Evolutionary conservation across 192 early-diverging fungal genomes (phyloP), one percentile per base, ranked within the genome.

Genomic region (Coemansia sp.): DNA sequence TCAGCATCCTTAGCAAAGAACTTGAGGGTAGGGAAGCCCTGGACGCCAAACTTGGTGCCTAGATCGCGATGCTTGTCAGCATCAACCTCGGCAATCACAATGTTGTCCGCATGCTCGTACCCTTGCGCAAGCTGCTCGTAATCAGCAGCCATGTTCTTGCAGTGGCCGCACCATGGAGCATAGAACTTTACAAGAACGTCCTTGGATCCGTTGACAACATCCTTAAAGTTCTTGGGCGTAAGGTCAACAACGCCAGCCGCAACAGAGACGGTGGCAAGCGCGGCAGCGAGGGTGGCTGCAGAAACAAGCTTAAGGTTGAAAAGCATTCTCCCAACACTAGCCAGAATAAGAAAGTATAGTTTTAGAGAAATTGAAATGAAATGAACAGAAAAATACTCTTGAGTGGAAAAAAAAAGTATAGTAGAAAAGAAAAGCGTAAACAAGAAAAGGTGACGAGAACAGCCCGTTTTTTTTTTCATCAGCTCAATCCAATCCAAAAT

Each of bases 51-150:
- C 62, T 86, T 84, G 55, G 68, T 76, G 38, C 94, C 97, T 18
- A 96, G 80, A 61, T 89, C 88, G 63, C 91, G 92, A 81, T 99
- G 88, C 52, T 86, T 79, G 77, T 99, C 97, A 41, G 90, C 91
- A 76, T 94, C 87, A 35, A 94, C 81, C 72, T 94, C 95, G 77
- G 94, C 94, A 73, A 99, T 95, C 52, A 97, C 84, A 24, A 99
- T 85, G 67, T 92, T 83, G 38, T 90, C 83, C 35, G 87, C 86
- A 72, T 92, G 89, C 6, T 71, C 71, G 76, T 91, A 97, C 53
- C 91, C 87, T 10, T 86, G 83, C 21, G 87, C 94, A 46, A 99
- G 87, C 67, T 92, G 84, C 69, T 92, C 93, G 62, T 94, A 99
- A 61, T 82, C 79, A 24, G 83, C 85, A 38, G 85, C 87, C 72